Base-by-base conservation (phyloP, 495 filamentous ascomycete genomes). In the Aspergillus bridgeri region DNA sequence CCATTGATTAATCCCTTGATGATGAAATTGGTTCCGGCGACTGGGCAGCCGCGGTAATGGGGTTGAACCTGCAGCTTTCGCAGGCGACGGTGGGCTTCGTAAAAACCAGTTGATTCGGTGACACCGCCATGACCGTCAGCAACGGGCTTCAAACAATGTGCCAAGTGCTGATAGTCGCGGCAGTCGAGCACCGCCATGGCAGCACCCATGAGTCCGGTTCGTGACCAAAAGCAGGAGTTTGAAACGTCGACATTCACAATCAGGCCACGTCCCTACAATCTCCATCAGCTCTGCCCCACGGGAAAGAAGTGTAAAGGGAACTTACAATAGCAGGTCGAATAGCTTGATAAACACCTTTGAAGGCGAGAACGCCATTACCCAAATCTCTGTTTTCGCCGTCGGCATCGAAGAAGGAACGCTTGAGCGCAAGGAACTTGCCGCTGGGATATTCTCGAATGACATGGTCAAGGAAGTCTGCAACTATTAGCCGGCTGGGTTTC, bases 291-390 rank as follows among this genome's bases (percentile, higher is more conserved):
- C 19, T 11, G 5, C 47, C 3, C 21, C 38, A 20, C 8, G 24
- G 7, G 1, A 20, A 25, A 27, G 48, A 23, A 33, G 48, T 20
- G 20, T 20, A 29, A 7, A 15, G 5, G 13, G 19, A 38, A 59
- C 76, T 77, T 77, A 83, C 82, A 60, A 82, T 69, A 48, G 81
- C 86, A 8, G 89, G 76, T 46, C 89, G 83, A 53, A 96, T 85
- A 11, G 90, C 88, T 38, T 89, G 81, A 59, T 94, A 97, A 24
- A 91, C 85, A 45, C 91, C 92, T 63, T 92, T 93, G 76, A 90
- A 85, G 15, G 88, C 89, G 57, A 91, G 83, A 19, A 93, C 79
- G 45, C 86, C 86, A 43, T 73, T 73, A 21, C 78, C 79, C 19
- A 88, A 64, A 21, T 70, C 58, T 21, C 61, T 60, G 17, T 76